A percentile compares a stretch with the other conserved stretches of the same genome.
Evolutionary conservation across 441 rosid genomes (phyloP).

Genomic region (Erodium moschatum): DNA sequence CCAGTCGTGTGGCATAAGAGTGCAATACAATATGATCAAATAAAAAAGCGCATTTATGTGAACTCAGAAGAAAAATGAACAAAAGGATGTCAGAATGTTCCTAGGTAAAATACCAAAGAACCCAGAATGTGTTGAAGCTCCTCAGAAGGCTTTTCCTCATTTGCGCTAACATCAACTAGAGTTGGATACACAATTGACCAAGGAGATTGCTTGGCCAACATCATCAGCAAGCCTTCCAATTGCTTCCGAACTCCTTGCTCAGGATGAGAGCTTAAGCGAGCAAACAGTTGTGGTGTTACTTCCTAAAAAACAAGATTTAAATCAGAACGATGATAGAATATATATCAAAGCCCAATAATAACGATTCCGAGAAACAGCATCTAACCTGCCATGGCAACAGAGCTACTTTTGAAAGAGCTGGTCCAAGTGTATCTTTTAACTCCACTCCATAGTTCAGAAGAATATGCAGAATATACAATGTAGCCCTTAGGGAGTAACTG

Average conservation of each 20-base stretch:
- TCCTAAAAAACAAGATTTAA: constrained; percentile 43
- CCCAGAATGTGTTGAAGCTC: constrained; percentile 79
- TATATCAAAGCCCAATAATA: constrained; percentile 15
- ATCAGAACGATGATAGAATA: constrained; percentile 10
- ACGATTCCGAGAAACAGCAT: constrained; percentile 23
- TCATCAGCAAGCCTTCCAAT: constrained; percentile 69
- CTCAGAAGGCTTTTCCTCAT: constrained; percentile 63
- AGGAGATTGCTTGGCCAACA: constrained; percentile 84
- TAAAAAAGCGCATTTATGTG: background rate
- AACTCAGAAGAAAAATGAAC: background rate
- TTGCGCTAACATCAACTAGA: constrained; percentile 76
- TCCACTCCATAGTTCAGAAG: constrained; percentile 84
- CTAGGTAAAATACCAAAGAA: constrained; percentile 58
- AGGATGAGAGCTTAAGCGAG: constrained; percentile 92
- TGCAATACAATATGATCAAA: constrained; percentile 4
- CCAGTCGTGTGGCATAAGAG: background rate
- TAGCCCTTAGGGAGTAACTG: constrained; percentile 71
- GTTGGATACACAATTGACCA: constrained; percentile 90
- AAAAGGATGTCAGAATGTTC: constrained; percentile 9
- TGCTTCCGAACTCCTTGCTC: constrained; percentile 81
- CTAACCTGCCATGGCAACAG: constrained; percentile 91
- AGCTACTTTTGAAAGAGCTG: constrained; percentile 75
- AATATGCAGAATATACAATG: constrained; percentile 70
- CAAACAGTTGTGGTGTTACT: constrained; percentile 85
- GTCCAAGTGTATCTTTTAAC: constrained; percentile 71